Base-by-base conservation (phyloP, 768 basidiomycete genomes). In the Gymnopilus dilepis region DNA sequence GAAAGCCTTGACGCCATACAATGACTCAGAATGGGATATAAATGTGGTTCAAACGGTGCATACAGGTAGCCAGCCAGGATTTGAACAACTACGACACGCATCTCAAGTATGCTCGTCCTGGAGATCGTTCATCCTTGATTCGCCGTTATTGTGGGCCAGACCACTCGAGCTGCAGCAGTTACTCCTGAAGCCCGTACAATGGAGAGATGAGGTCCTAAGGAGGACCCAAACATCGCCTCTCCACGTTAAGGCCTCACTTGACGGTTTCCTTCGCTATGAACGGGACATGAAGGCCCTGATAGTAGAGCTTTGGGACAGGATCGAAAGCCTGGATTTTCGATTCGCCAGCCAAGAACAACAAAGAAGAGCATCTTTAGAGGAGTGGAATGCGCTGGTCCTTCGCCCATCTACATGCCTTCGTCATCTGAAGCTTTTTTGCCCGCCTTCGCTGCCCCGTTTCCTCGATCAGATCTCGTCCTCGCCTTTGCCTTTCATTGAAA, bases 61-160 rank as follows among this genome's bases (percentile, higher is more conserved):
- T 37, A 7, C 34, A 6, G 13, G 34, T 6, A 13, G 7, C 34
- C 34, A 37, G 6, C 34, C 7, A 37, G 34, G 7, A 37, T 37
- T 37, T 13, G 34, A 5, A 56, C 55, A 13, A 28, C 43, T 22
- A 28, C 41, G n/a, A n/a, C 13, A 8, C 19, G 4, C 3, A 3
- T 47, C 56, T 9, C 56, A 47, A 47, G 43, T 57, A 0, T 57
- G 30, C 34, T 28, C 31, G 22, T 31, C 9, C 19, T 57, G 56
- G 43, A 41, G 56, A 7, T 15, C 9, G 11, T 8, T 57, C 28
- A 9, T 45, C 2, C 30, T 57, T 2, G 12, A 17, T 12, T 34
- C 26, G 3, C 30, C 56, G n/a, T n/a, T 43, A 7, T 8, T 57
- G 13, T 57, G 56, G 56, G 30, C 12, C 5, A 43, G 28, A 6